phyloP scores from a whole-genome alignment of 257 asterid species.

The Jacaranda copaia region DNA sequence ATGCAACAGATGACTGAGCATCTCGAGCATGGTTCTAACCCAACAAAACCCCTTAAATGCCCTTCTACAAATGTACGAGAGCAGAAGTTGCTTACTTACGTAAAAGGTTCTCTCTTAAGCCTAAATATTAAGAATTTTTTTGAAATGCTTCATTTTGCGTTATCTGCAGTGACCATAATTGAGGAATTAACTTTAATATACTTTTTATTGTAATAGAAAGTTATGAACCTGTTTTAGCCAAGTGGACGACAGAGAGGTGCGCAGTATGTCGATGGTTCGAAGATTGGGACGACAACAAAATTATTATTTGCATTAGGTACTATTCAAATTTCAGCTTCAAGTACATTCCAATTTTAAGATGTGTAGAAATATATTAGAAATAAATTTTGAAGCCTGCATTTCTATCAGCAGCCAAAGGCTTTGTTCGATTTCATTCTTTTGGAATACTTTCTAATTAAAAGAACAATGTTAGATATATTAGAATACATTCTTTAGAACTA shows the following conservation, averaged over 20 bases:
- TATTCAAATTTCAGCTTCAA: slow-evolving; percentile 18
- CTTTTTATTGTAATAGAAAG: slow-evolving; percentile 60
- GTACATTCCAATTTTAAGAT: background rate
- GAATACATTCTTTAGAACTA: no score
- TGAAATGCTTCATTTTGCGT: slow-evolving; percentile 29
- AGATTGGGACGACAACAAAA: slow-evolving; percentile 99
- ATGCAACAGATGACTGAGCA: slow-evolving; percentile 88
- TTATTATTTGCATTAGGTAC: slow-evolving; percentile 75
- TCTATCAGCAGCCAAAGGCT: background rate
- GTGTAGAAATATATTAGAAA: background rate
- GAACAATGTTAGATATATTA: no score
- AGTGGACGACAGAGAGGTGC: slow-evolving; percentile 99
- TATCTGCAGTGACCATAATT: slow-evolving; percentile 30
- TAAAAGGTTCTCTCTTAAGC: slow-evolving; percentile 66
- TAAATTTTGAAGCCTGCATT: slow-evolving; percentile 22
- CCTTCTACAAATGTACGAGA: slow-evolving; percentile 86
- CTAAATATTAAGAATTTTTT: slow-evolving; percentile 16
- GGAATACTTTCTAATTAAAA: no score
- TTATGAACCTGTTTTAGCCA: slow-evolving; percentile 87
- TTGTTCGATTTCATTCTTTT: no score
- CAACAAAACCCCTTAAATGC: slow-evolving; percentile 75
- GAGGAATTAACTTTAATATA: slow-evolving; percentile 27
- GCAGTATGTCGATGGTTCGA: slow-evolving; percentile 99
- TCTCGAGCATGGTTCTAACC: slow-evolving; percentile 75
- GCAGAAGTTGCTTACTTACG: slow-evolving; percentile 82